phyloP scores from a whole-genome alignment of 805 yeast genomes.

The Lipomyces orientalis region DNA sequence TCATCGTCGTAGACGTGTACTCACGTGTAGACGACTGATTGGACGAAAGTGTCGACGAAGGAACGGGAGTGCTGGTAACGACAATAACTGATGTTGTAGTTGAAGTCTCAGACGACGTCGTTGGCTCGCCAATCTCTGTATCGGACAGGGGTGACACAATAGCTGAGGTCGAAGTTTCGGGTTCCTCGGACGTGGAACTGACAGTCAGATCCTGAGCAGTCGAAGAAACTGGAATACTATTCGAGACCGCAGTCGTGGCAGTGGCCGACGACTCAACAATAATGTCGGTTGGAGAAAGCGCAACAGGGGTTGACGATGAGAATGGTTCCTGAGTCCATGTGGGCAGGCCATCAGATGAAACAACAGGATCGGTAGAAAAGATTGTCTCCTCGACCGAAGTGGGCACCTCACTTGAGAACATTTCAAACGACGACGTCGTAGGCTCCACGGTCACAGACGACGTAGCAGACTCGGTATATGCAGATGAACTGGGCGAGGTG shows the following conservation, averaged over 20 bases:
- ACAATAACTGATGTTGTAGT: neutral
- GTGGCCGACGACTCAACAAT: neutral
- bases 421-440: neutral
- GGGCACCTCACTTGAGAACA: neutral
- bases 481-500: slow-evolving; percentile 3
- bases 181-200: neutral
- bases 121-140: slow-evolving; percentile 8
- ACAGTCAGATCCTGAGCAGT: neutral
- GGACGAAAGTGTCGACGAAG: neutral
- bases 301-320: neutral
- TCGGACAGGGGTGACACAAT: neutral
- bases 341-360: neutral
- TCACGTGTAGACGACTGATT: neutral
- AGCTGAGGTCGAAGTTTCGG: neutral
- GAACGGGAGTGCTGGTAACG: neutral
- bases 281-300: neutral
- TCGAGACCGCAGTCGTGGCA: neutral
- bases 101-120: neutral
- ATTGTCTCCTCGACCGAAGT: neutral
- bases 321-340: neutral
- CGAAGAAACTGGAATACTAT: neutral
- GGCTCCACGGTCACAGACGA: neutral
- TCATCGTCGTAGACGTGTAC: neutral
- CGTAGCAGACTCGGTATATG: neutral
- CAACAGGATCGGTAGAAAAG: too few relatives aligned